Percentiles rank a stretch among this genome's conserved stretches.
Conservation (phyloP, 352 stramenopile species). For the Thraustochytrium striatum region DNA sequence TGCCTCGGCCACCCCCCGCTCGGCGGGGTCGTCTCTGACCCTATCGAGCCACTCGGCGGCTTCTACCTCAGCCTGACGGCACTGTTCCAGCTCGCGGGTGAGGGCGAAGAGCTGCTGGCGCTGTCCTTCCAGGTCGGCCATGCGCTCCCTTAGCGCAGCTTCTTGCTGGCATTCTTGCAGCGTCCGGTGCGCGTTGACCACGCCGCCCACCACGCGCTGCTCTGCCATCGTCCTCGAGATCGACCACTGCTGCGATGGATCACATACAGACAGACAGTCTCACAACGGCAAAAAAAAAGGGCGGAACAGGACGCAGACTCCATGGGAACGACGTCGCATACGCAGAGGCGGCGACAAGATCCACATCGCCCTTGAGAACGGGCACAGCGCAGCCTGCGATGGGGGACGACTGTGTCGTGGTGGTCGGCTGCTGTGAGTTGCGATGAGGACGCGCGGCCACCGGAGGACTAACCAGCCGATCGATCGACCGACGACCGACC, state of each 20-base stretch:
- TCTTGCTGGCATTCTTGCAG: not conserved
- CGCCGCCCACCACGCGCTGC: not conserved
- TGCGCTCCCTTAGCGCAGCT: not conserved
- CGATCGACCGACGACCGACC: not conserved
- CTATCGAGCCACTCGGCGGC: not conserved
- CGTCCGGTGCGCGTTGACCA: conserved; percentile 9
- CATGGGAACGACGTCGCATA: too few relatives aligned
- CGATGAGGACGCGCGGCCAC: not conserved
- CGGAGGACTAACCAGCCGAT: not conserved
- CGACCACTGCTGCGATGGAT: too few relatives aligned
- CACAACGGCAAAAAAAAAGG: too few relatives aligned
- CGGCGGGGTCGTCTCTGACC: not conserved
- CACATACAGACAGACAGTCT: too few relatives aligned
- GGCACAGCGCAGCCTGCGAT: too few relatives aligned
- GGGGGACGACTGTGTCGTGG: not conserved
- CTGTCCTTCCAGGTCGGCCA: not conserved
- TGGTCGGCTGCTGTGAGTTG: not conserved
- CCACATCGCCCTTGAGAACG: too few relatives aligned
- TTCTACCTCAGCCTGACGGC: not conserved
- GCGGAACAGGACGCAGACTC: too few relatives aligned
- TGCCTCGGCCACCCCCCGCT: not conserved
- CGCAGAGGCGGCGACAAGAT: too few relatives aligned
- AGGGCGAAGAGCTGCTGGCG: not conserved
- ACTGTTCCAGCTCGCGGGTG: not conserved
- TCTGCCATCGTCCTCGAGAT: not conserved